Percentiles rank a stretch among this genome's conserved stretches.
Conservation (phyloP, 2,329 filamentous ascomycete species). For the Fusarium albosuccineum region DNA sequence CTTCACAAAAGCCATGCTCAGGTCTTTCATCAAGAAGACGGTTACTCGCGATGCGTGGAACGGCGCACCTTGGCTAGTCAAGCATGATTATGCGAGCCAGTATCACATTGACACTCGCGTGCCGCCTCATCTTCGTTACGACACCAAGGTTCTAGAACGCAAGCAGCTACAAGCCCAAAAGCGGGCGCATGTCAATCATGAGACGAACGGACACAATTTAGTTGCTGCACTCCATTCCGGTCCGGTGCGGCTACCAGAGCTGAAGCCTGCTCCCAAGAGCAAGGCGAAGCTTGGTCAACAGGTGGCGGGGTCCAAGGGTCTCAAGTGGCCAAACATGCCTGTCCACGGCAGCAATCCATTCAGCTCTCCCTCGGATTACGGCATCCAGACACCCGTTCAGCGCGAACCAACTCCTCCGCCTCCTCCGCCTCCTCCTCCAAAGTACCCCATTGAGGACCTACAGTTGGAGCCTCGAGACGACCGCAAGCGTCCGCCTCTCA, state of each 20-base stretch:
- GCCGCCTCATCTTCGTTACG: slow-evolving; percentile 84
- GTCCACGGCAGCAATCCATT: slow-evolving; percentile 59
- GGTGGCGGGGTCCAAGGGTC: slow-evolving; percentile 57
- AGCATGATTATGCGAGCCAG: slow-evolving; percentile 82
- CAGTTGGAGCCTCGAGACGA: slow-evolving; percentile 79
- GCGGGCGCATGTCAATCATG: slow-evolving; percentile 64
- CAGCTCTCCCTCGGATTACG: slow-evolving; percentile 60
- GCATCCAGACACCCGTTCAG: slow-evolving; percentile 48
- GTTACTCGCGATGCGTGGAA: slow-evolving; percentile 93
- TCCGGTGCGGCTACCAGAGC: slow-evolving; percentile 74
- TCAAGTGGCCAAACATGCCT: slow-evolving; percentile 53
- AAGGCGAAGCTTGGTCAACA: slow-evolving; percentile 67
- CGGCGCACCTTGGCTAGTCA: slow-evolving; percentile 97
- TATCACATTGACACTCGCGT: slow-evolving; percentile 92
- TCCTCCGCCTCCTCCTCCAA: slow-evolving; percentile 80
- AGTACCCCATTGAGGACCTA: slow-evolving; percentile 96
- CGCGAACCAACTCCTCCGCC: slow-evolving; percentile 64
- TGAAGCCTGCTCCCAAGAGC: slow-evolving; percentile 80
- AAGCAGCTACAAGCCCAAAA: slow-evolving; percentile 78
- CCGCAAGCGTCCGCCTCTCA: slow-evolving; percentile 78
- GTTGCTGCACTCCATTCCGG: slow-evolving; percentile 54
- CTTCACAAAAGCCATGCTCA: slow-evolving; percentile 94
- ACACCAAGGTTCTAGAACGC: slow-evolving; percentile 81
- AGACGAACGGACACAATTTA: slow-evolving; percentile 56
- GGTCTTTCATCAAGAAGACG: slow-evolving; percentile 94